These are phyloP conservation scores for Puccinia triticina DNA, from an alignment of 1,284 basidiomycete genomes.

Conservation along the genomic window DNA sequence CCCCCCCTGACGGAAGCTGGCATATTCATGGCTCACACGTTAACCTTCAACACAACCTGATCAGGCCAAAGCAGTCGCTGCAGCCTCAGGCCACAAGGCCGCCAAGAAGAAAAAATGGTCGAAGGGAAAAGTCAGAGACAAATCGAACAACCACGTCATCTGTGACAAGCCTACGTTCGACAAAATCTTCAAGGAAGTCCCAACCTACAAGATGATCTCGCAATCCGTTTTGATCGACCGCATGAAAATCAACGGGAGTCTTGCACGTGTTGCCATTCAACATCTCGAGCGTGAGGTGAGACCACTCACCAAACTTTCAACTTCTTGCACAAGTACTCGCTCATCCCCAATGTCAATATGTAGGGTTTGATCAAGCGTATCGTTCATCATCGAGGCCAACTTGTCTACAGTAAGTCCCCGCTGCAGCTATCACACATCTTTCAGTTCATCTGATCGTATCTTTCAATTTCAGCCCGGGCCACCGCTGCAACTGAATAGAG, in stretches of 20 bases:
- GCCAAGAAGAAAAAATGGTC: slow-evolving; percentile 99
- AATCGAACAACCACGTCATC: slow-evolving; percentile 76
- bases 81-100: slow-evolving; percentile 74
- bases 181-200: slow-evolving; percentile 98
- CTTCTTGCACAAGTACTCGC: background rate
- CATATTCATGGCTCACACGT: background rate
- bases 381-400: slow-evolving; percentile 91
- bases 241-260: slow-evolving; percentile 90
- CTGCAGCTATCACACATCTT: background rate
- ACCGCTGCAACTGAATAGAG: slow-evolving; percentile 47
- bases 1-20: background rate
- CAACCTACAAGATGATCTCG: slow-evolving; percentile 98
- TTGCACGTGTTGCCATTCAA: slow-evolving; percentile 89
- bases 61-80: slow-evolving; percentile 54
- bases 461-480: slow-evolving; percentile 34
- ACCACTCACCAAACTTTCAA: background rate
- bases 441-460: background rate
- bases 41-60: background rate
- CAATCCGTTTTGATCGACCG: slow-evolving; percentile 94
- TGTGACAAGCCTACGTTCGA: slow-evolving; percentile 75
- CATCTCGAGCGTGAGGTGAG: slow-evolving; percentile 88
- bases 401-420: slow-evolving; percentile 75
- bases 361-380: slow-evolving; percentile 81
- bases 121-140: slow-evolving; percentile 69
- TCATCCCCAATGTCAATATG: background rate